These are phyloP conservation scores for Daldinia childiae DNA, from an alignment of 495 filamentous ascomycete species.

Conservation along the genomic window DNA sequence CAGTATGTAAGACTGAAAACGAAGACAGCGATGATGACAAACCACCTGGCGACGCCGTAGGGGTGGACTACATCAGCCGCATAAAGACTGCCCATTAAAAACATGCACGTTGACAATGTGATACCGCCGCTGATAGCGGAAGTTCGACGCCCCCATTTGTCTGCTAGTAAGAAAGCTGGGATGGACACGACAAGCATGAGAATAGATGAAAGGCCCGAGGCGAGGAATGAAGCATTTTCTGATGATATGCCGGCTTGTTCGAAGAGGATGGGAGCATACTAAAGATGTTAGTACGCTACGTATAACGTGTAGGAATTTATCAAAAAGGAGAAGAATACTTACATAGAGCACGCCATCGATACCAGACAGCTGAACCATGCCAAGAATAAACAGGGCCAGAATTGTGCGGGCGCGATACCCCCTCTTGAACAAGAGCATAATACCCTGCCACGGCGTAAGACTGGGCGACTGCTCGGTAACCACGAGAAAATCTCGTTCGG, in stretches of 20 bases:
- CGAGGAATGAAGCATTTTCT: constrained; percentile 58
- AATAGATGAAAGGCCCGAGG: constrained; percentile 62
- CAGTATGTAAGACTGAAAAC: constrained; percentile 50
- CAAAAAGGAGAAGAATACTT: constrained; percentile 30
- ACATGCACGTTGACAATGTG: constrained; percentile 54
- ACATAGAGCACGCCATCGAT: constrained; percentile 65
- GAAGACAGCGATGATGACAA: constrained; percentile 63
- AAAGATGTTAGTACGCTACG: constrained; percentile 6
- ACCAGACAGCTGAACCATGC: constrained; percentile 60
- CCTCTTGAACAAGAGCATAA: constrained; percentile 50
- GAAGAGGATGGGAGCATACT: constrained; percentile 66
- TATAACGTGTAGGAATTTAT: background rate
- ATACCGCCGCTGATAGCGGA: constrained; percentile 66
- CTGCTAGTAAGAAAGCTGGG: constrained; percentile 63
- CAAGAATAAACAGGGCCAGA: constrained; percentile 60
- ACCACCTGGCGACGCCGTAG: constrained; percentile 61
- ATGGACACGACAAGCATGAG: constrained; percentile 60
- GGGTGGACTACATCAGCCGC: constrained; percentile 58
- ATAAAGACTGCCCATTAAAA: constrained; percentile 56
- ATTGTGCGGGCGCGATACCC: constrained; percentile 54
- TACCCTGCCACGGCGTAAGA: constrained; percentile 46
- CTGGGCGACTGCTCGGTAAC: constrained; percentile 44
- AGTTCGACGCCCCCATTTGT: constrained; percentile 71
- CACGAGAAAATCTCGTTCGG: constrained; percentile 61
- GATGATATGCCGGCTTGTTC: constrained; percentile 58